Evolutionary conservation across 2,329 filamentous ascomycete species (phyloP).

Genomic region (Paracorniculantispora psalliotae): DNA sequence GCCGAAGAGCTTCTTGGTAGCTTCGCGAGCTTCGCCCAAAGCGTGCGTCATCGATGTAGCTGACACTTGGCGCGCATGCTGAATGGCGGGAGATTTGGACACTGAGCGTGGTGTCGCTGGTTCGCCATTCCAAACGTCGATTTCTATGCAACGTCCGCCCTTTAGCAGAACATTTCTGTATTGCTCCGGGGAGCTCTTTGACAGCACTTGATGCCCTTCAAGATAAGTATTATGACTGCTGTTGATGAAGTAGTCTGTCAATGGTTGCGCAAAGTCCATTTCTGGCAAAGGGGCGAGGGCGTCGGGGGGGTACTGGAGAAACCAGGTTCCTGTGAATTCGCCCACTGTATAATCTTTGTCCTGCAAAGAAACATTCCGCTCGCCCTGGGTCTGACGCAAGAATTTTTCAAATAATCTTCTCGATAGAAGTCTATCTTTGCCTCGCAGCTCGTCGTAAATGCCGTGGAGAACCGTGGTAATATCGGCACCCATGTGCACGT

Average conservation of each 20-base stretch:
- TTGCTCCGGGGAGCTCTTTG: slow-evolving; percentile 68
- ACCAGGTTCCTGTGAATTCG: slow-evolving; percentile 48
- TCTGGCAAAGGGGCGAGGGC: slow-evolving; percentile 39
- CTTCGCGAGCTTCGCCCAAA: slow-evolving; percentile 28
- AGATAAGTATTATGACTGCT: slow-evolving; percentile 95
- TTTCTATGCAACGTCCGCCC: slow-evolving; percentile 86
- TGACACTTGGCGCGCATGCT: slow-evolving; percentile 45
- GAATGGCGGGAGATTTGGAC: slow-evolving; percentile 34
- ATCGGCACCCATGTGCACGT: slow-evolving; percentile 41
- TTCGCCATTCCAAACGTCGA: slow-evolving; percentile 87
- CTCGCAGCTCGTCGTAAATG: slow-evolving; percentile 43
- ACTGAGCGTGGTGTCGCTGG: slow-evolving; percentile 30
- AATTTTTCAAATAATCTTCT: slow-evolving; percentile 42
- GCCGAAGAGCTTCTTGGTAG: slow-evolving; percentile 23
- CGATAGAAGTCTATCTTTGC: slow-evolving; percentile 25
- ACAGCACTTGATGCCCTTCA: slow-evolving; percentile 77
- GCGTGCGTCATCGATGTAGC: slow-evolving; percentile 36
- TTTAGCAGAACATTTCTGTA: slow-evolving; percentile 72
- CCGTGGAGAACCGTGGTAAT: slow-evolving; percentile 44
- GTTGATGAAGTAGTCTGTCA: slow-evolving; percentile 90
- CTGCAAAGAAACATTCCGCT: slow-evolving; percentile 30
- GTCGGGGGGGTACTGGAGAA: slow-evolving; percentile 37
- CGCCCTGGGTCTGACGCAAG: slow-evolving; percentile 45
- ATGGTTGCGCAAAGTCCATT: slow-evolving; percentile 60
- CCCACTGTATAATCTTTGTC: slow-evolving; percentile 40